phyloP scores from a whole-genome alignment of 129 eudicot species.

The Tagetes patula region DNA sequence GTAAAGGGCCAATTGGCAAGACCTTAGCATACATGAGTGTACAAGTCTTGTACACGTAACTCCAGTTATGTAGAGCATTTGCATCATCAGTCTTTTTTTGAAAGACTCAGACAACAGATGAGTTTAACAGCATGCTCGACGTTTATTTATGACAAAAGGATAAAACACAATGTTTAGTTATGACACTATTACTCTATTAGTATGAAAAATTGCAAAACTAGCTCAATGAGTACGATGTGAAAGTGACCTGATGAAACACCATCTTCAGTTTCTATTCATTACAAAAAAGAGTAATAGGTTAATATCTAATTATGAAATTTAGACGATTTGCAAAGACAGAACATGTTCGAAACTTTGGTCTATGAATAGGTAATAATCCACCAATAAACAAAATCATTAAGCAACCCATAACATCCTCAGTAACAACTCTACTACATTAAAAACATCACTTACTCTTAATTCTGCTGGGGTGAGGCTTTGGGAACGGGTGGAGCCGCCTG shows the following conservation, averaged over 20 bases:
- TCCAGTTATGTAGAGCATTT: no score
- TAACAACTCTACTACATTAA: slow-evolving; percentile 30
- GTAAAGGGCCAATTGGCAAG: no score
- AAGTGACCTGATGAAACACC: background rate
- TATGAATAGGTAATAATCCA: slow-evolving; percentile 18
- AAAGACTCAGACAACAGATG: no score
- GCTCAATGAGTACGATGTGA: no score
- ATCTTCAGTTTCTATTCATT: background rate
- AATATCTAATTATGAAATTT: background rate
- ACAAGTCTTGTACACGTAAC: no score
- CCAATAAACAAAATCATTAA: slow-evolving; percentile 31
- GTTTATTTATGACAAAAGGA: no score
- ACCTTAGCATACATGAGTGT: no score
- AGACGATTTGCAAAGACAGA: background rate
- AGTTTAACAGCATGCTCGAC: no score
- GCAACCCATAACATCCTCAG: slow-evolving; percentile 15
- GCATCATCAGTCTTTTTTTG: no score
- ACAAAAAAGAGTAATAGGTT: background rate
- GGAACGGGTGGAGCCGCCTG: slow-evolving; percentile 59
- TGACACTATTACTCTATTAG: no score
- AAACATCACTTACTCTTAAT: slow-evolving; percentile 36
- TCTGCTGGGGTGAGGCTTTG: slow-evolving; percentile 69
- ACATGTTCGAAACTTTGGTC: slow-evolving; percentile 16
- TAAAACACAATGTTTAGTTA: no score
- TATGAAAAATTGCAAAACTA: no score